Base-by-base conservation (phyloP, 192 early-diverging fungal species). In the Coemansia guatemalensis region DNA sequence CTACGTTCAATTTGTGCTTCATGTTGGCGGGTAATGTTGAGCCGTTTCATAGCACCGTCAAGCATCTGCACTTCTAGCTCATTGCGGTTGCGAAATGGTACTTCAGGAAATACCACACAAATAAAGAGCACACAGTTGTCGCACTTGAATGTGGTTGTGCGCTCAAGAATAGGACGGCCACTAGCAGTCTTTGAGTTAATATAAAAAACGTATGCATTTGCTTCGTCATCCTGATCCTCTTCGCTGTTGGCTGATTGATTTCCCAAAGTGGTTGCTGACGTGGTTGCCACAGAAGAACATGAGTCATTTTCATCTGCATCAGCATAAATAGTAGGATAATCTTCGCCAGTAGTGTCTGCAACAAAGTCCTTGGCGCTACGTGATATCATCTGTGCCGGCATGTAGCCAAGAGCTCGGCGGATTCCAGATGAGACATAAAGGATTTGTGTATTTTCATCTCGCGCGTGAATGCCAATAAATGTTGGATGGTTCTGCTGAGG, bases 1-100 rank as follows among this genome's bases (percentile, higher is more conserved):
- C 32, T 49, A 52, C n/a, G 50, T 58, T 26, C 52, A 14, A 8
- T 18, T 18, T 5, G n/a, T 29, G 0, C 48, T 49, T 23, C 24
- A 25, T 30, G 21, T 33, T 17, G 64, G 53, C 47, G 53, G n/a
- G 73, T 65, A 12, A 71, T 39, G 61, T 67, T 77, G 48, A 68
- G 41, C n/a, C 47, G 23, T 25, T 55, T 58, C 65, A 67, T 67
- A 0, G 65, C 71, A 12, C 71, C 65, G 47, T 48, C 47, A 4
- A 48, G 47, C 14, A 51, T 33, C 48, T 55, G 53, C 53, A 55
- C 53, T 8, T n/a, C 30, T 17, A 56, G 55, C 55, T 56, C 55
- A 5, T 17, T 56, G 55, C 22, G 55, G 29, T n/a, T 21, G 1
- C 8, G 20, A 5, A 23, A 18, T 0, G n/a, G 8, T 3, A 25